These are phyloP conservation scores for Thinopyrum obtusiflorum DNA, from an alignment of 202 grass and related monocot species.

Conservation along the genomic window DNA sequence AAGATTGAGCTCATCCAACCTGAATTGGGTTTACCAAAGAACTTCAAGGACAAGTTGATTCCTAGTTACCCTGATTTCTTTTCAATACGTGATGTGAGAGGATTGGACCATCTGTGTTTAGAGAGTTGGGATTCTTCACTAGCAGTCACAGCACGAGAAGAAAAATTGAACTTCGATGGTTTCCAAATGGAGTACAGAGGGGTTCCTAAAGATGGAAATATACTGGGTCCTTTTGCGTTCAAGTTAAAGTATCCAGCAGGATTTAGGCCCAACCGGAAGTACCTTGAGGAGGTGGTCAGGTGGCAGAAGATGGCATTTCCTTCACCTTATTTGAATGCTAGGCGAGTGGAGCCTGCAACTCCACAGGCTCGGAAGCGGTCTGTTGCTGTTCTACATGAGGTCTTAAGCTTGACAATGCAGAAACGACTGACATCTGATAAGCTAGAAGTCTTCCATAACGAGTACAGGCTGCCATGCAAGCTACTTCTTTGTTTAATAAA, in stretches of 20 bases:
- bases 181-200: conserved; percentile 39
- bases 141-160: conserved; percentile 68
- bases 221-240: conserved; percentile 71
- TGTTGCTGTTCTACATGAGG: conserved; percentile 71
- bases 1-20: conserved; percentile 78
- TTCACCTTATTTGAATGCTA: conserved; percentile 80
- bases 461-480: conserved; percentile 61
- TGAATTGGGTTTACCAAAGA: conserved; percentile 63
- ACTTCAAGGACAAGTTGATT: conserved; percentile 65
- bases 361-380: conserved; percentile 76
- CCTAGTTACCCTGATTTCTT: conserved; percentile 71
- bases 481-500: conserved; percentile 82
- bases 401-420: conserved; percentile 83
- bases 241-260: conserved; percentile 72
- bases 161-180: conserved; percentile 56
- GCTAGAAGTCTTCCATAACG: conserved; percentile 74
- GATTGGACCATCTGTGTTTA: conserved; percentile 56
- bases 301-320: conserved; percentile 95
- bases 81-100: conserved; percentile 51
- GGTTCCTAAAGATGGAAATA: conserved; percentile 86
- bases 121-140: conserved; percentile 85
- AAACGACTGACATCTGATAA: conserved; percentile 83
- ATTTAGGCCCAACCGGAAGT: conserved; percentile 84
- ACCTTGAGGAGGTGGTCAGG: conserved; percentile 67
- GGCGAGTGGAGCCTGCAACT: conserved; percentile 56